Evolutionary conservation across 495 filamentous ascomycete genomes (phyloP), one percentile per base, ranked within the genome.

Genomic region (Aspergillus olivimuriae): DNA sequence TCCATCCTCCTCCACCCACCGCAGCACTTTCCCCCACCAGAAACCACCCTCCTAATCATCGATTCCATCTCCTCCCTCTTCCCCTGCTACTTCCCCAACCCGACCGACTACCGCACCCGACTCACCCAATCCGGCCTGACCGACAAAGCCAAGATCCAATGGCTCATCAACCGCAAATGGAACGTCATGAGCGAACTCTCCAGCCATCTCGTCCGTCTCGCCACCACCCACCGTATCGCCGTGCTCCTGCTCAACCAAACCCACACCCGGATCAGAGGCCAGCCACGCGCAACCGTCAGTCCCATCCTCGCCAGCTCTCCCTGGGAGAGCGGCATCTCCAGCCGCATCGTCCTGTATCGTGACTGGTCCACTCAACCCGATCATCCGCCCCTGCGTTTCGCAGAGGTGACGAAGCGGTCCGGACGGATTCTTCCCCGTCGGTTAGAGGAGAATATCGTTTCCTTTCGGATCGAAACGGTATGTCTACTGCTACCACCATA

Each of bases 61-160:
- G 87, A 92, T 57, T 81, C 82, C 1, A 61, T 92, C 14, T 87
- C 87, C 7, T 79, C 77, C 11, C 67, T 85, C n/a, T 71, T 92
- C 48, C 80, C 82, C 41, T 72, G 81, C 38, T 83, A 88, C 31
- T 89, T 89, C 41, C 83, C 81, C 7, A 69, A 71, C 39, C 59
- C 65, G 14, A 54, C 62, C 3, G 70, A 73, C 26, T 43, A 68
- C 11, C 62, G 63, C 44, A 47, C 63, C n/a, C 62, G 61, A 2
- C 44, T 66, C 7, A 30, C 56, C 0, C 43, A 55, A 21, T 44
- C 47, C 18, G 60, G 58, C 32, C 52, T 53, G 36, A 47, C 35
- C 34, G 52, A 65, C 47, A 68, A 66, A 60, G 61, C 52, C 20
- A 65, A 62, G 53, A 56, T 54, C 47, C 63, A 78, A 34, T 84